Evolutionary conservation across 2,329 filamentous ascomycete species (phyloP).

Genomic region (Verticillium alfalfae): DNA sequence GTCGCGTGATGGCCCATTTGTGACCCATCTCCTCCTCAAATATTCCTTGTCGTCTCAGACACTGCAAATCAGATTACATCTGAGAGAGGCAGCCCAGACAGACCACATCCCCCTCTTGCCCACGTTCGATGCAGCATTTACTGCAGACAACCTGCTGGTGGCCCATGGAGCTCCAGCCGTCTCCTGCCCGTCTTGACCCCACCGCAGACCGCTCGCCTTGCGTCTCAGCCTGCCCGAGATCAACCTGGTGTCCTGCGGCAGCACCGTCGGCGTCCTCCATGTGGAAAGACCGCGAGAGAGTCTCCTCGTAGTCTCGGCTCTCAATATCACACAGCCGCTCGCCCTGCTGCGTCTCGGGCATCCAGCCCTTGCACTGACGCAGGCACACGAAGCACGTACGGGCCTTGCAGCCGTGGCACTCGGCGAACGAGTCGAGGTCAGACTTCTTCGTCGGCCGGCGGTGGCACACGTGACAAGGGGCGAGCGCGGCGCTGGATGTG

Average conservation of each 20-base stretch:
- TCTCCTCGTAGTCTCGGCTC: conserved; percentile 18
- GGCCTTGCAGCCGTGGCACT: conserved; percentile 56
- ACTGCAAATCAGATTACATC: conserved; percentile 20
- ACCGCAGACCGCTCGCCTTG: neutral
- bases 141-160: conserved; percentile 58
- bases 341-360: conserved; percentile 9
- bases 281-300: conserved; percentile 37
- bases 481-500: conserved; percentile 25
- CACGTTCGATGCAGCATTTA: conserved; percentile 62
- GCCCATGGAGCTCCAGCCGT: conserved; percentile 32
- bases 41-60: conserved; percentile 5
- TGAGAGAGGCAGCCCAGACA: conserved; percentile 57
- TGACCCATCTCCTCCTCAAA: neutral
- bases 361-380: conserved; percentile 52
- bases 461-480: conserved; percentile 63
- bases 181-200: neutral
- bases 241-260: neutral
- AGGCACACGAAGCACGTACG: conserved; percentile 67
- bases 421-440: conserved; percentile 61
- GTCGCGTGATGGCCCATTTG: neutral
- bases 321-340: conserved; percentile 2
- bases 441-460: conserved; percentile 58
- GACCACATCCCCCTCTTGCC: conserved; percentile 58
- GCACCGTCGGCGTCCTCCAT: conserved; percentile 44
- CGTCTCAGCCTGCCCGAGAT: neutral